Base-by-base conservation (phyloP, 139 green algal genomes). In the Chlamydomonas urium region DNA sequence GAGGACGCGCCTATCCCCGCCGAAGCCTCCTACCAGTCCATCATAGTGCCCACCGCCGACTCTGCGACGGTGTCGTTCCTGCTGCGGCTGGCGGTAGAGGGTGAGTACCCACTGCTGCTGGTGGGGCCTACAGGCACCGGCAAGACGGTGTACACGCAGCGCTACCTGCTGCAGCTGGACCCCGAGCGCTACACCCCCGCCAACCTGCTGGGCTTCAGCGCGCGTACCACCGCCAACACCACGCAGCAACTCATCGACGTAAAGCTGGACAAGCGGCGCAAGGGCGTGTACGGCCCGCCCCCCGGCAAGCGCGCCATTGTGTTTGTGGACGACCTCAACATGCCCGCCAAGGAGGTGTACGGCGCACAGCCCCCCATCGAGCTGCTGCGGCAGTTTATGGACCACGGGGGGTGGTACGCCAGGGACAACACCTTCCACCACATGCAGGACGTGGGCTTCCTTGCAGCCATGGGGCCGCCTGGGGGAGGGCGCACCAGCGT, bases 41-140 rank as follows among this genome's bases (percentile, higher is more conserved):
- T 94, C 75, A 86, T 92, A 34, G 86, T 94, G 31, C 88, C 89
- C 14, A 94, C 89, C 0, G n/a, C 79, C 2, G 89, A 94, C 72
- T 90, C 83, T 0, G 79, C 85, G 2, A 66, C 74, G 19, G 35
- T 79, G 17, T 69, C 65, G 5, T 77, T 73, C 50, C 42, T 85
- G 35, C 38, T 81, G n/a, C 8, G 35, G 23, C 58, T 60, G 17
- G 73, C 78, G 21, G 57, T 83, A 4, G 50, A 70, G 19, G 62
- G 28, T 37, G 47, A 31, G 66, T 73, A 72, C 58, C 72, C 58
- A 1, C 45, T 69, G 53, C 42, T 67, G 26, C 53, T 71, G 48
- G 59, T 56, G 48, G 32, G 36, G 3, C 48, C 47, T 26, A 48
- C 36, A 68, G 21, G 89, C 63, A 93, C 86, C 3, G 89, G 89